Conservation (phyloP, 441 rosid species). For the Brassica balearica region DNA sequence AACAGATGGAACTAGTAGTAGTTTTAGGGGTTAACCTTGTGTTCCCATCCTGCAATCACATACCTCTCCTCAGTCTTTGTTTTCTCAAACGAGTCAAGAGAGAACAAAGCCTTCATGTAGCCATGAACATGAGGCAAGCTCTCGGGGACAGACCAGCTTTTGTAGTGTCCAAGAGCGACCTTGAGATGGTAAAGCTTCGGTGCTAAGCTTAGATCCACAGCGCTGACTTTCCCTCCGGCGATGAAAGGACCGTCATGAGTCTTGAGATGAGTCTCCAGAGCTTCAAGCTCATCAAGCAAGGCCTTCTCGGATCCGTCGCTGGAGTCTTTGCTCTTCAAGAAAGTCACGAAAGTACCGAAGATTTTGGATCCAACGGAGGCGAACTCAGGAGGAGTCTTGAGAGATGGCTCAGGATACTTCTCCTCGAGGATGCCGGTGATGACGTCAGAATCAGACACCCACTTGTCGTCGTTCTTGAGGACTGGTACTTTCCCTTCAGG, state of each 20-base stretch:
- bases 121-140: conserved; percentile 63
- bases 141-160: conserved; percentile 80
- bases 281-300: conserved; percentile 74
- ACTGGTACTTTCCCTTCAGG: conserved; percentile 93
- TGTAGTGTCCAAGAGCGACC: conserved; percentile 83
- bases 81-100: conserved; percentile 69
- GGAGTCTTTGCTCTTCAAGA: conserved; percentile 87
- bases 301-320: conserved; percentile 75
- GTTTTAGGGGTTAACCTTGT: conserved; percentile 72
- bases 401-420: conserved; percentile 83
- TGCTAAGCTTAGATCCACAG: conserved; percentile 85
- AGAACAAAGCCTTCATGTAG: conserved; percentile 65
- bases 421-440: conserved; percentile 80
- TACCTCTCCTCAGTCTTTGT: conserved; percentile 63
- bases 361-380: conserved; percentile 79
- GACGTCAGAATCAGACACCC: conserved; percentile 91
- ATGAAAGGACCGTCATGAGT: conserved; percentile 77
- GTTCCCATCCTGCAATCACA: conserved; percentile 81
- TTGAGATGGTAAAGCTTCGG: conserved; percentile 93
- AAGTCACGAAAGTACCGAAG: conserved; percentile 64
- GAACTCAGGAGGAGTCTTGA: conserved; percentile 66
- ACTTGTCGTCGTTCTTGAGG: conserved; percentile 75
- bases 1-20: conserved; percentile 8
- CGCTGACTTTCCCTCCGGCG: conserved; percentile 79
- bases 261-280: conserved; percentile 83